A percentile compares a stretch with the other conserved stretches of the same genome.
Conservation (phyloP, 176 grass and related monocot genomes). For the Juncus effusus region DNA sequence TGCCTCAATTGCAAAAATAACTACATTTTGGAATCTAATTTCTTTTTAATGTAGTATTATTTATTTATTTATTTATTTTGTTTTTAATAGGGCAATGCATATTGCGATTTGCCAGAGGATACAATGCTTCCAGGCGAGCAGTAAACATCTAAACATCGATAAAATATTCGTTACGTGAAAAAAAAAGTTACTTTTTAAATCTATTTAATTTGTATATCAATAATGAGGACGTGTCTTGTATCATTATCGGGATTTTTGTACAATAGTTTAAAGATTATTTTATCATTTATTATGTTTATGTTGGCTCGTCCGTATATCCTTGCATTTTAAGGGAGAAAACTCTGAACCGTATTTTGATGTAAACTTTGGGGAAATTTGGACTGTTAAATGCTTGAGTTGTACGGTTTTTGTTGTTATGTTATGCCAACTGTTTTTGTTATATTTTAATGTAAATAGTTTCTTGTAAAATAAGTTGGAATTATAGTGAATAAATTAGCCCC, state of each 20-base stretch:
- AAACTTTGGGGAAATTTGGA: too few relatives aligned
- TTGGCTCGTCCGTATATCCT: too few relatives aligned
- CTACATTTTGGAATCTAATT: background rate
- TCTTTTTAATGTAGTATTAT: background rate
- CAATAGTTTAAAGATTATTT: constrained; percentile 3
- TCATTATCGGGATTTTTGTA: constrained; percentile 5
- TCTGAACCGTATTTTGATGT: too few relatives aligned
- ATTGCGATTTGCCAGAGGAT: constrained; percentile 79
- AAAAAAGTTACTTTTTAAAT: constrained; percentile 11
- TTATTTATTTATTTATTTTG: background rate
- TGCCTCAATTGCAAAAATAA: background rate
- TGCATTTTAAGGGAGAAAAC: too few relatives aligned
- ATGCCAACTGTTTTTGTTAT: too few relatives aligned
- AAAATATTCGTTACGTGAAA: background rate
- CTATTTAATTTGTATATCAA: constrained; percentile 11
- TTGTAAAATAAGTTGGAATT: too few relatives aligned
- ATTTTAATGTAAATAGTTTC: too few relatives aligned
- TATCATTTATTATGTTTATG: background rate
- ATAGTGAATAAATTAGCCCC: too few relatives aligned
- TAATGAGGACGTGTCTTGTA: background rate
- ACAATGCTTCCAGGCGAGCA: constrained; percentile 87
- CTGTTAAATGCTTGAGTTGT: too few relatives aligned
- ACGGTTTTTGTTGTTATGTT: too few relatives aligned
- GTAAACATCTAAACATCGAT: constrained; percentile 28
- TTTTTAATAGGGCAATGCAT: constrained; percentile 65